Base-by-base conservation (phyloP, 371 early-diverging fungal species). In the Thermomucor indicae-seudaticae region DNA sequence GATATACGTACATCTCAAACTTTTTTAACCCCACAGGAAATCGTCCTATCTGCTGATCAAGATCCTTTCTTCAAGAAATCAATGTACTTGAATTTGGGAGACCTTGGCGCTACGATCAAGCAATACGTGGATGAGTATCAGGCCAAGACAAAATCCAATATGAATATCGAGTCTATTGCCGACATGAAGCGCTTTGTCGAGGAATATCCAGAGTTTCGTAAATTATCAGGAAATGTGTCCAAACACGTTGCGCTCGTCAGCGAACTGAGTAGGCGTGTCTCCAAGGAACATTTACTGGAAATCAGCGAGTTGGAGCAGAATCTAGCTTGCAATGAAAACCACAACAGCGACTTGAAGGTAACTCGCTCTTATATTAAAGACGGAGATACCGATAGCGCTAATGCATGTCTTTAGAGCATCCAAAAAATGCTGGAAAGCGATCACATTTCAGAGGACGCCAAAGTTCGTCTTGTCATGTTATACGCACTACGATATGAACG, bases 181-280 rank as follows among this genome's bases (percentile, higher is more conserved):
- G 96, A 97, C 57, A 98, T 98, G 97, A 98, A 98, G 62, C 83
- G 90, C 42, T 97, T 98, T 81, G 92, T 97, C 4, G 96, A 98
- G 60, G 93, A 92, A 49, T 97, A 97, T 55, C 97, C 97, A 1
- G 97, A 98, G 57, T 97, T 96, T 58, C 78, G 92, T 55, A 94
- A 93, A 63, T 67, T 97, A 11, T 85, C 89, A 6, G 94, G 95
- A 10, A 97, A 98, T 57, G 98, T 98, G 3, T 86, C 90, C 22
- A 98, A 96, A 64, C 98, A 98, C 64, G 98, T 98, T 4, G 88
- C 95, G 0, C 67, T 98, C 7, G 95, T 96, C 6, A 87, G 93
- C 23, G 97, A 96, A 64, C 74, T 98, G 38, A 90, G 89, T 55
- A 69, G 91, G 23, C 60, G 87, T n/a, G 93, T 95, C 3, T 79